phyloP scores from a whole-genome alignment of 768 basidiomycete genomes.

The Agaricus subrufescens region DNA sequence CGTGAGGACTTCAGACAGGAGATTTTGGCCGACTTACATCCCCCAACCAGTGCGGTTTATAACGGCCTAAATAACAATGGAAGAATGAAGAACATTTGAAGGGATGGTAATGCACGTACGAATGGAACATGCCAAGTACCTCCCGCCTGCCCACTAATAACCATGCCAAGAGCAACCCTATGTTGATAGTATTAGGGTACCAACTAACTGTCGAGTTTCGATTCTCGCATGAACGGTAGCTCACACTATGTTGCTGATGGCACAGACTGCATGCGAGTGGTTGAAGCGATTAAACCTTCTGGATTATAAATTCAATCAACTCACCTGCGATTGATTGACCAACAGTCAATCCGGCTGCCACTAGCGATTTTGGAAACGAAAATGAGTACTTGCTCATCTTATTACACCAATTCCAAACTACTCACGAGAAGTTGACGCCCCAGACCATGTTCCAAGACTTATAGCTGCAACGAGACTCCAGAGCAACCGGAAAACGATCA shows the following conservation, averaged over 20 bases:
- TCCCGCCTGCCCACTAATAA: neutral
- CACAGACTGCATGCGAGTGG: neutral
- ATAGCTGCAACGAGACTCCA: neutral
- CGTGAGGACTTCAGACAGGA: neutral
- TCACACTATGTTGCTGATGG: slow-evolving; percentile 1
- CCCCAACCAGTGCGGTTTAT: slow-evolving; percentile 5
- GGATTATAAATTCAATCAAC: neutral
- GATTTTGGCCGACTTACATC: neutral
- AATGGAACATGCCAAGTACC: slow-evolving; percentile 5
- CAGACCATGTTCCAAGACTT: slow-evolving; percentile 1
- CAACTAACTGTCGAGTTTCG: neutral
- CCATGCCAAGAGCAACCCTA: slow-evolving; percentile 4
- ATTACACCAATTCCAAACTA: neutral
- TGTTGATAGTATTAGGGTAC: too few species aligned
- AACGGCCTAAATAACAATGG: neutral
- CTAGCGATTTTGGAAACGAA: neutral
- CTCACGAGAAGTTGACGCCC: slow-evolving; percentile 1
- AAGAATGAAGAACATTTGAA: too few species aligned
- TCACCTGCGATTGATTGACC: neutral
- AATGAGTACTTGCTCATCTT: neutral
- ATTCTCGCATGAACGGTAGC: neutral
- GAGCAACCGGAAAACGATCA: neutral
- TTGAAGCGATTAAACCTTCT: neutral
- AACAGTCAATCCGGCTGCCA: slow-evolving; percentile 1
- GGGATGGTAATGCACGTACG: neutral